Evolutionary conservation across 75 land plant species (phyloP), one percentile per base, ranked within the genome.

Genomic region (Cunninghamia lanceolata): DNA sequence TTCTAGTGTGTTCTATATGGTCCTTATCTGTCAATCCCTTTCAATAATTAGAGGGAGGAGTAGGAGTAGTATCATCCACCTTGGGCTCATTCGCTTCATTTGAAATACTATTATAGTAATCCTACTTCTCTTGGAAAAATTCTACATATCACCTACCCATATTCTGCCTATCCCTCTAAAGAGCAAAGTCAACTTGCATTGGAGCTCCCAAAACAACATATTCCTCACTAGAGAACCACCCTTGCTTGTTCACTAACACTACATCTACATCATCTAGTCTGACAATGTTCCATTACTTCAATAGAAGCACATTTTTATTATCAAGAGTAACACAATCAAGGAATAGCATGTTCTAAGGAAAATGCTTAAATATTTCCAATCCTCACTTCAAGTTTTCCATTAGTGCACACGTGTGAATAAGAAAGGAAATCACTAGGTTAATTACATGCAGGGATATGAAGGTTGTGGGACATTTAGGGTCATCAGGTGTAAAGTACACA

Each of bases 231-330:
- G 93, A 89, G 89, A 97, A 97, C 3, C 94, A 89, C 43, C 95
- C 99, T 86, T 90, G 90, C 83, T 94, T 95, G 88, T 91, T 91
- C 46, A 95, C 96, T 35, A 97, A 92, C 42, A 97, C 86, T 13
- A 93, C 92, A 83, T 97, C 96, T 70, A 97, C 95, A 86, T 95
- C 89, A 85, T 95, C 94, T 47, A 97, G 89, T n/a, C 96, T 94
- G 70, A 94, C 93, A 91, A 97, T n/a, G n/a, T n/a, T n/a, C n/a
- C n/a, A n/a, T n/a, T n/a, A n/a, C n/a, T n/a, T n/a, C n/a, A n/a
- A n/a, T n/a, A n/a, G n/a, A n/a, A n/a, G n/a, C n/a, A n/a, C n/a
- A n/a, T n/a, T n/a, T n/a, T n/a, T n/a, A n/a, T n/a, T n/a, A n/a
- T n/a, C n/a, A n/a, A n/a, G n/a, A n/a, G n/a, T n/a, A n/a, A n/a